These are phyloP conservation scores for Marasmius tenuissimus DNA, from an alignment of 1,284 basidiomycete species.

Conservation along the genomic window DNA sequence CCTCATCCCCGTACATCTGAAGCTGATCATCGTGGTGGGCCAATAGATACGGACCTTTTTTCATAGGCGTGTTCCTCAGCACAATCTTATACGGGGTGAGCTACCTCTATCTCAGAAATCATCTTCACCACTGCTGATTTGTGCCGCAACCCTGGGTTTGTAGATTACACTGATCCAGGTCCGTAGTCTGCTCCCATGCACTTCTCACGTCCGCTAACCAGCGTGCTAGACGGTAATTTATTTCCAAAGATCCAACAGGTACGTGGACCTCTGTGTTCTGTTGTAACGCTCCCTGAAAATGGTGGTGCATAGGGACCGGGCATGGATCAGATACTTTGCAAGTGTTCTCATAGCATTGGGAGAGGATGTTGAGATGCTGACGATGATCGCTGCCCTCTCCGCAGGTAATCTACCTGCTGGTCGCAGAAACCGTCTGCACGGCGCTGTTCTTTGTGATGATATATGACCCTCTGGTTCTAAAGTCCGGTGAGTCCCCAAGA, in stretches of 20 bases:
- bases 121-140: not conserved
- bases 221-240: not conserved
- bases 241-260: not conserved
- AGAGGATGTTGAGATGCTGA: not conserved
- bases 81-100: slow-evolving; percentile 24
- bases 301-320: not conserved
- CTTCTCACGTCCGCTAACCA: not conserved
- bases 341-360: not conserved
- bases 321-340: not conserved
- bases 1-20: not conserved
- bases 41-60: slow-evolving; percentile 5
- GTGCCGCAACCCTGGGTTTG: not conserved
- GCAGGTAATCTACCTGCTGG: slow-evolving; percentile 28
- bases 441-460: slow-evolving; percentile 29
- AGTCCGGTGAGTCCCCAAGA: slow-evolving; percentile 24
- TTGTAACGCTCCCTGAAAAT: not conserved
- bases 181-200: not conserved
- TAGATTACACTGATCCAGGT: slow-evolving; percentile 27
- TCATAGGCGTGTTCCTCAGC: slow-evolving; percentile 9
- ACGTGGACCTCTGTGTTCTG: not conserved
- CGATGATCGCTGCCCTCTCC: not conserved
- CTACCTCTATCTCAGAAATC: not conserved
- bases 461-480: slow-evolving; percentile 31
- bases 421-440: slow-evolving; percentile 30
- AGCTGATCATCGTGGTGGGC: not conserved